Evolutionary conservation across 345 rosid species (phyloP).

Genomic region (Brassica carinata): DNA sequence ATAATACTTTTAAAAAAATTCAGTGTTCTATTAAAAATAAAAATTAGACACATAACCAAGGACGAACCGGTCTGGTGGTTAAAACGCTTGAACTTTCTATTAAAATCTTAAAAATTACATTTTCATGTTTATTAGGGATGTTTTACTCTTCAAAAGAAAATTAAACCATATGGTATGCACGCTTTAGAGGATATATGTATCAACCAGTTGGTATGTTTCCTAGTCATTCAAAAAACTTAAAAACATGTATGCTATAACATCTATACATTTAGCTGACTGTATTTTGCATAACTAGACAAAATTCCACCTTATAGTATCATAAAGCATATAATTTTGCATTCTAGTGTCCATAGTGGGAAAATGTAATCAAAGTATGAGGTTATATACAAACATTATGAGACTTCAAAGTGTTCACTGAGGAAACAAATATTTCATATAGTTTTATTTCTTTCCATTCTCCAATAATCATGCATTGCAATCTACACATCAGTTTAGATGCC

Average conservation of each 20-base stretch:
- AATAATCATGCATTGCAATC: not conserved
- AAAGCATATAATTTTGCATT: not conserved
- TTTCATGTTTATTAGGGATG: not conserved
- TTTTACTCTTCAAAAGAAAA: not conserved
- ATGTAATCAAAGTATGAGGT: not conserved
- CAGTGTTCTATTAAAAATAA: not conserved
- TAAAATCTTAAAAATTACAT: not conserved
- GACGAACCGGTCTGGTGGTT: not conserved
- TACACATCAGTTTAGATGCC: not conserved
- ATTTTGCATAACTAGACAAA: not conserved
- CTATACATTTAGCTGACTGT: not conserved
- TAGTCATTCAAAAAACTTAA: not conserved
- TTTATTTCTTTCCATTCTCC: not conserved
- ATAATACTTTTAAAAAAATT: not conserved
- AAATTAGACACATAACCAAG: not conserved
- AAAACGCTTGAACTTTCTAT: not conserved
- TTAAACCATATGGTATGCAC: not conserved
- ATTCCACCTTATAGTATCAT: not conserved
- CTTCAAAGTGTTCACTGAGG: not conserved
- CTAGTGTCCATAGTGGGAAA: constrained; percentile 3
- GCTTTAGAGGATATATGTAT: not conserved
- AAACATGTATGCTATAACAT: not conserved
- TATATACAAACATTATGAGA: not conserved
- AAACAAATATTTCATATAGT: not conserved
- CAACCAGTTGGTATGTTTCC: not conserved